These are phyloP conservation scores for Solanum ossicruentum DNA, from an alignment of 257 asterid species.

Conservation along the genomic window DNA sequence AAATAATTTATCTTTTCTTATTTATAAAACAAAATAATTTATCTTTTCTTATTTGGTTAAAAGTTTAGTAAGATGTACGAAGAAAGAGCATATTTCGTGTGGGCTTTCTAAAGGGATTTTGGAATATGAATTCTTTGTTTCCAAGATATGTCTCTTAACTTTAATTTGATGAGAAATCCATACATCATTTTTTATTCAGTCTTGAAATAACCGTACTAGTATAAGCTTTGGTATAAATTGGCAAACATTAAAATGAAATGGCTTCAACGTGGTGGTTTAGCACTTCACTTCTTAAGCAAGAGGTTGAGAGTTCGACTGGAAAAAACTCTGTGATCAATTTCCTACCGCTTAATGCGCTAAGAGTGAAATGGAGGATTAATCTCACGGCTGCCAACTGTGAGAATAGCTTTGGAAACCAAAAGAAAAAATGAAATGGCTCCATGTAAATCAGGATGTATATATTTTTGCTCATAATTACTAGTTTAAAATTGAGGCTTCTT, in stretches of 20 bases:
- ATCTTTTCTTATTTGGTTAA: background rate
- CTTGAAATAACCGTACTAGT: background rate
- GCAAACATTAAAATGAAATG: background rate
- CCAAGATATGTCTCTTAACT: background rate
- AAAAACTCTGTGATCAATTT: too few species aligned
- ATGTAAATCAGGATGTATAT: background rate
- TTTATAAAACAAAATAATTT: too few species aligned
- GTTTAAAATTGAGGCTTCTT: background rate
- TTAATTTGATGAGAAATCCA: background rate
- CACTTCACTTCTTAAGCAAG: too few species aligned
- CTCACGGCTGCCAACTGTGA: too few species aligned
- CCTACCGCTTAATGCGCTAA: rapidly evolving
- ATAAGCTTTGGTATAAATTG: background rate
- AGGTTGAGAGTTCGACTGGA: too few species aligned
- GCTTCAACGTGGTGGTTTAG: too few species aligned
- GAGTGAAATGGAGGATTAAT: too few species aligned
- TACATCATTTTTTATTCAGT: background rate
- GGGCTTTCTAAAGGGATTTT: background rate
- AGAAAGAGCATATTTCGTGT: background rate
- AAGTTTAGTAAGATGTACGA: background rate
- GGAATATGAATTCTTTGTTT: background rate
- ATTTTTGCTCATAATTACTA: background rate
- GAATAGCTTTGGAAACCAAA: rapidly evolving
- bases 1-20: background rate
- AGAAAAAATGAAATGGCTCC: background rate